Evolutionary conservation across 2,329 filamentous ascomycete species (phyloP), one percentile per base, ranked within the genome.

Genomic region (Acrodontium crateriforme): DNA sequence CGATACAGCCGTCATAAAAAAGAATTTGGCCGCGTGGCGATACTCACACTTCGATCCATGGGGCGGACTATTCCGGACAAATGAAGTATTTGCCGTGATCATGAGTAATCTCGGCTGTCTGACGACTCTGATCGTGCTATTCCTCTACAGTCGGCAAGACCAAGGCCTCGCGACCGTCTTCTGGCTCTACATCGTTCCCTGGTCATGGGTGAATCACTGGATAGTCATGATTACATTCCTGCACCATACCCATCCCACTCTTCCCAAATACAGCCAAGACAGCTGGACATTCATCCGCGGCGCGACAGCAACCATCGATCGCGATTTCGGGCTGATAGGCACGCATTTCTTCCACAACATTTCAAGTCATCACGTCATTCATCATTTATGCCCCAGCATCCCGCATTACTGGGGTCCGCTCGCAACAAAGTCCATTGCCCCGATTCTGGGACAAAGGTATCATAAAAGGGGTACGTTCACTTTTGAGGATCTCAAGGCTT

Each of bases 181-280:
- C 31, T 61, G 59, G 16, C 56, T 62, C 10, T 58, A 62, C 40
- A 50, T 60, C 16, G 56, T 74, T 13, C 74, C 75, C 10, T 79
- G 75, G 50, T 46, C 75, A 36, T 78, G 73, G 73, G 66, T 75
- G 16, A 71, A 78, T 56, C 69, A 77, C 59, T 78, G 71, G 72
- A 63, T 78, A 31, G 64, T 27, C 67, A 72, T 73, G 38, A 80
- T 80, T 47, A 80, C 75, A 28, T 81, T 78, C 55, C 71, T 81
- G 14, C 75, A 81, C 55, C 75, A 81, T 61, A 76, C 71, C 31
- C 70, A 78, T 48, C 56, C 50, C 3, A 45, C 51, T 3, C 57
- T 73, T 26, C 65, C 64, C 11, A 66, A 75, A 51, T 75, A 71
- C 47, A 61, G 66, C 14, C 62, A 63, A 25, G 60, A 65, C 12